Base-by-base conservation (phyloP, 78 protist genomes). In the Speleostelium caveatum region DNA sequence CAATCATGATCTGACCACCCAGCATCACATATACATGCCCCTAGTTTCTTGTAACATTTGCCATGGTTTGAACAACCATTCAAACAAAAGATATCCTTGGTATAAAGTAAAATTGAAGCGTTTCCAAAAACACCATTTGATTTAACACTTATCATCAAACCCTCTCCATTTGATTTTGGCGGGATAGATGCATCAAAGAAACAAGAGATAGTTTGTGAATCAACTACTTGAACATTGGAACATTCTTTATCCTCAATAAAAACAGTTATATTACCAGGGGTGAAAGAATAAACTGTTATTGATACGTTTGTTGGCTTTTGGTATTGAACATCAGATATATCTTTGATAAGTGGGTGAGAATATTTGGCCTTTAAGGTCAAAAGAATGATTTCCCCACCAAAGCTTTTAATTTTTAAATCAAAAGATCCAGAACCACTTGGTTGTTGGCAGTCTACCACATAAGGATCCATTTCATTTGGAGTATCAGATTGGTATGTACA, bases 1-100 rank as follows among this genome's bases (percentile, higher is more conserved):
- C 76, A 69, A 30, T 69, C 76, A 19, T 26, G 39, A n/a, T 24
- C 16, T 17, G 51, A 28, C 76, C 76, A 69, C n/a, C 30, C 49
- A 30, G 17, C 45, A 4, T 69, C 60, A 49, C 76, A 69, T 22
- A 22, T 30, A 19, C 76, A 69, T 24, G 45, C 24, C 17, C 76
- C 76, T n/a, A 28, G 24, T 30, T 69, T 45, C 45, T 7, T 10
- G 45, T 45, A 22, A 45, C 76, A 69, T 19, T 22, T 30, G 7
- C 76, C 76, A 69, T 69, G 26, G 7, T 4, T 8, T 2, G 62
- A 45, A 30, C 76, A 69, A 26, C 45, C 39, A 28, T 42, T 69
- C 26, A 42, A 60, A 28, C 76, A 69, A 45, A 14, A 6, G 53
- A 14, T 14, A 45, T 45, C 53, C 10, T 14, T 6, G 53, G 10